Conservation (phyloP, 2,329 filamentous ascomycete genomes). For the Eutypa lata region DNA sequence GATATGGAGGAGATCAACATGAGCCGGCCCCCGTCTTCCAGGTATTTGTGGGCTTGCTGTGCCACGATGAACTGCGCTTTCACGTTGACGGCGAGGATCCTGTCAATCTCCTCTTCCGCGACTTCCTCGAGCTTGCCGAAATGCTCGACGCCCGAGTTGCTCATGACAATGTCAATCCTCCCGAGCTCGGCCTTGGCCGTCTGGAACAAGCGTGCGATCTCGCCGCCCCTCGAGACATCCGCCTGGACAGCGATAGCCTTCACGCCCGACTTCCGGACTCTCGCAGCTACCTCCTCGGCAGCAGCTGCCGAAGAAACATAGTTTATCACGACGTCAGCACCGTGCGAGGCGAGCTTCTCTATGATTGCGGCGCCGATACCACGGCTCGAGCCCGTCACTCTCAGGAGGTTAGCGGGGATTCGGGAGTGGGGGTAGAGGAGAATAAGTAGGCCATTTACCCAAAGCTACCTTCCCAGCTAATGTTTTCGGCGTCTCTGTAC, state of each 20-base stretch:
- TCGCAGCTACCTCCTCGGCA: conserved; percentile 3
- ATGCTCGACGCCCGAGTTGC: conserved; percentile 22
- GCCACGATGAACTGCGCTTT: conserved; percentile 14
- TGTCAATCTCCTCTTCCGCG: conserved; percentile 10
- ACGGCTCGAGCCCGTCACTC: neutral
- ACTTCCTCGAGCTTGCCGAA: conserved; percentile 9
- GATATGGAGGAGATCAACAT: conserved; percentile 12
- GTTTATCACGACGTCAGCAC: neutral
- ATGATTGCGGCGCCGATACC: neutral
- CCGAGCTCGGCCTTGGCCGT: conserved; percentile 17
- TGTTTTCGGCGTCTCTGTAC: neutral
- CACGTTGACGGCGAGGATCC: conserved; percentile 11
- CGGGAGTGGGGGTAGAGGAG: neutral
- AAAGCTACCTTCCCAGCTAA: neutral
- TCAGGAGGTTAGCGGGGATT: neutral
- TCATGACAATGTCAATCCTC: conserved; percentile 24
- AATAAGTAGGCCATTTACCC: neutral
- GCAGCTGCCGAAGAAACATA: neutral
- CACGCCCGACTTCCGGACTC: conserved; percentile 5
- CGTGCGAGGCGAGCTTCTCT: neutral
- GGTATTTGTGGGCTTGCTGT: conserved; percentile 11
- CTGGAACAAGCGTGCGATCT: conserved; percentile 19
- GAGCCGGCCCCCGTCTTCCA: conserved; percentile 15
- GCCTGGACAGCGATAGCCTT: conserved; percentile 16
- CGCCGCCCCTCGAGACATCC: conserved; percentile 21